A percentile compares a stretch with the other conserved stretches of the same genome.
These are phyloP conservation scores for Barbarea vulgaris DNA, from an alignment of 345 rosid genomes.

Conservation along the genomic window DNA sequence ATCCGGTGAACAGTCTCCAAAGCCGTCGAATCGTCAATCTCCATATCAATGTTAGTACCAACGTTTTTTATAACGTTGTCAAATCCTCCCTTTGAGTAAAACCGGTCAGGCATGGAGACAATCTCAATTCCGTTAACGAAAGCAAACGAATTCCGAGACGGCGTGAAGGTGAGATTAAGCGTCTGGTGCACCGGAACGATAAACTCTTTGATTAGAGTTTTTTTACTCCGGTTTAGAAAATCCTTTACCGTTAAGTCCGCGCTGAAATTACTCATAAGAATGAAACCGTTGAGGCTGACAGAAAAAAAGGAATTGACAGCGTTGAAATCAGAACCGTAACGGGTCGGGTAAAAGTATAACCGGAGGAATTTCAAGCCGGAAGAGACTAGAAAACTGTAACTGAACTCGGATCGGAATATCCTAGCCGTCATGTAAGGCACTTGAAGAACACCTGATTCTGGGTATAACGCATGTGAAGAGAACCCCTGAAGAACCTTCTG, in stretches of 20 bases:
- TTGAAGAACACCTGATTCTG: background rate
- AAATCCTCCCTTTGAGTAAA: conserved; percentile 33
- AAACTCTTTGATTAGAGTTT: conserved; percentile 39
- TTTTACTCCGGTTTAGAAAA: background rate
- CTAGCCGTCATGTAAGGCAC: conserved; percentile 44
- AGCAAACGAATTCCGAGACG: conserved; percentile 31
- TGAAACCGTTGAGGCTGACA: conserved; percentile 33
- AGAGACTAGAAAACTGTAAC: conserved; percentile 25
- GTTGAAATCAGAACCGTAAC: conserved; percentile 10
- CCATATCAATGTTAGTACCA: rapidly evolving
- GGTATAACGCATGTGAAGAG: background rate
- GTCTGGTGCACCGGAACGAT: conserved; percentile 7
- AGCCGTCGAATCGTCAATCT: background rate
- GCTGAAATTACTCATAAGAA: conserved; percentile 44
- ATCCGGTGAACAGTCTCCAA: conserved; percentile 43
- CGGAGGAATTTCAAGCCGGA: conserved; percentile 41
- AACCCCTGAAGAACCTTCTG: no score
- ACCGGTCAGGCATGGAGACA: conserved; percentile 39
- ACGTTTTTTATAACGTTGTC: background rate
- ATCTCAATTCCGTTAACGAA: conserved; percentile 47
- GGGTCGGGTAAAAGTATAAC: conserved; percentile 35
- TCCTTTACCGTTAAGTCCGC: conserved; percentile 24
- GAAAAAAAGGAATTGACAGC: conserved; percentile 5
- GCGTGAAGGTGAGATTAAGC: conserved; percentile 45
- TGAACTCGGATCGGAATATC: conserved; percentile 27